A percentile compares a stretch with the other conserved stretches of the same genome.
These are phyloP conservation scores for Lobulomyces angularis DNA, from an alignment of 192 early-diverging fungal genomes.

Conservation along the genomic window DNA sequence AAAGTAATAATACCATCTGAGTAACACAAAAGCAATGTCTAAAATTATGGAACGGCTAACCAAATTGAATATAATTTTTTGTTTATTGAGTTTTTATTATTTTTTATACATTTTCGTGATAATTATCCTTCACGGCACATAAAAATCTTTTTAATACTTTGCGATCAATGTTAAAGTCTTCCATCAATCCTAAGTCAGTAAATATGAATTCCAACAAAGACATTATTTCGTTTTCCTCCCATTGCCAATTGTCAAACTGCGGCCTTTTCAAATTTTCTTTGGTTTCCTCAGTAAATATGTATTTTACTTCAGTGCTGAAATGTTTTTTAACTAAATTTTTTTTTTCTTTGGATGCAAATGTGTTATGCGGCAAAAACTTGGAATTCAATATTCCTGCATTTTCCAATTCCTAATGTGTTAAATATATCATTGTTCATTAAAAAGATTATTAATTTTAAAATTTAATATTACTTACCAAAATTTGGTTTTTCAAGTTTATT, in stretches of 20 bases:
- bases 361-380: background rate
- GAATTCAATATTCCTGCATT: background rate
- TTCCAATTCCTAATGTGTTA: background rate
- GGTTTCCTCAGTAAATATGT: constrained; percentile 11
- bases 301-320: constrained; percentile 1
- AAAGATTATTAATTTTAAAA: too few relatives aligned
- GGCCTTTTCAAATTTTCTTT: constrained; percentile 20
- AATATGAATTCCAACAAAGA: constrained; percentile 27
- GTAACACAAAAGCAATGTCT: constrained; percentile 34
- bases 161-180: constrained; percentile 18
- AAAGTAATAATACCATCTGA: constrained; percentile 20
- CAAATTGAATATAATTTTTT: background rate
- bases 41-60: constrained; percentile 33
- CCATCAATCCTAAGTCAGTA: constrained; percentile 16
- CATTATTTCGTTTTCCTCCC: constrained; percentile 23
- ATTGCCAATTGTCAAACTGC: constrained; percentile 35
- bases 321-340: background rate
- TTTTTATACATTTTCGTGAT: constrained; percentile 11
- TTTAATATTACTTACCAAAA: constrained; percentile 1
- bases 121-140: constrained; percentile 15
- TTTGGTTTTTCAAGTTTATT: constrained; percentile 3
- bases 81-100: background rate
- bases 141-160: constrained; percentile 15
- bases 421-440: constrained; percentile 6
- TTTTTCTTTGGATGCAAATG: background rate